A percentile compares a stretch with the other conserved stretches of the same genome.
phyloP scores from a whole-genome alignment of 345 rosid genomes.

The Syzygium jambos region DNA sequence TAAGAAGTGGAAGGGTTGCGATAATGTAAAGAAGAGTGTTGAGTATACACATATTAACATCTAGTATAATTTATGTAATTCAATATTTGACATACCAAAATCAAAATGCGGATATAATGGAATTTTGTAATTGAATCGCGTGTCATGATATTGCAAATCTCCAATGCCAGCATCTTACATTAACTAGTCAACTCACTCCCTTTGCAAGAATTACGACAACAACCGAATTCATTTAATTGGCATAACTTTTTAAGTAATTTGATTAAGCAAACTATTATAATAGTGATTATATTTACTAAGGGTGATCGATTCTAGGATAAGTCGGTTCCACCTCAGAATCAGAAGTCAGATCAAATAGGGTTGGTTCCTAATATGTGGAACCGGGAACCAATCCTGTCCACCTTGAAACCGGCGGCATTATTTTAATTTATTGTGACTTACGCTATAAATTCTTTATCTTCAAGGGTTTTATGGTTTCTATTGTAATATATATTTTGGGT shows the following conservation, averaged over 20 bases:
- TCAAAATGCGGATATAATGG: accelerated
- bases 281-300: too few species aligned
- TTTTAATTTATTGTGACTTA: too few species aligned
- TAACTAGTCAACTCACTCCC: neutral
- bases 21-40: neutral
- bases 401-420: too few species aligned
- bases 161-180: neutral
- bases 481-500: too few species aligned
- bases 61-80: neutral
- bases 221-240: neutral
- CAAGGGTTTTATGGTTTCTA: too few species aligned
- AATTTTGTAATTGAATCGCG: neutral
- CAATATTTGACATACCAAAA: neutral
- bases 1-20: neutral
- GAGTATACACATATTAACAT: neutral
- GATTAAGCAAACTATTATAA: neutral
- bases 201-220: neutral
- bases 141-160: neutral
- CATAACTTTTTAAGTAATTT: neutral
- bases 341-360: too few species aligned
- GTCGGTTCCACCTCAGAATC: too few species aligned
- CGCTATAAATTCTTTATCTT: too few species aligned
- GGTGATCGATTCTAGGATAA: too few species aligned
- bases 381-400: too few species aligned
- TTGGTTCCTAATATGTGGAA: too few species aligned